These are phyloP conservation scores for Lodderomyces jiufengensis DNA, from an alignment of 1,139 yeast genomes.

Conservation along the genomic window DNA sequence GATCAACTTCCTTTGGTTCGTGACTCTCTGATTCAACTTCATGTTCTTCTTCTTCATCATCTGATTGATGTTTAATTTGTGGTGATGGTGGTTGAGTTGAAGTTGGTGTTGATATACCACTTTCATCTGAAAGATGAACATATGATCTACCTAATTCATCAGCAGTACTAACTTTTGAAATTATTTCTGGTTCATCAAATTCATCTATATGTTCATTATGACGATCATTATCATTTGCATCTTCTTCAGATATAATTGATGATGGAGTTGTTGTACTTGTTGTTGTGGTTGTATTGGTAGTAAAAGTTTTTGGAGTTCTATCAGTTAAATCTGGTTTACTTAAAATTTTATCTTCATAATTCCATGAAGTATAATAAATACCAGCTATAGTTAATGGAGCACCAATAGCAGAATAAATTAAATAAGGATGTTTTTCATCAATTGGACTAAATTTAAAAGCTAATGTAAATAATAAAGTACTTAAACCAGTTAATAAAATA, in stretches of 20 bases:
- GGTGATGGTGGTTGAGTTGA: constrained; percentile 17
- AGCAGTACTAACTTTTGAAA: constrained; percentile 14
- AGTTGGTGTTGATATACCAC: constrained; percentile 16
- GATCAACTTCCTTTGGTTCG: constrained; percentile 15
- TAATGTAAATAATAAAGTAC: constrained; percentile 37
- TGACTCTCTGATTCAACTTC: constrained; percentile 24
- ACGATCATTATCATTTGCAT: not conserved
- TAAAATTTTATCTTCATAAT: constrained; percentile 17
- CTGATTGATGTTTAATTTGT: constrained; percentile 9
- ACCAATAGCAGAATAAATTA: constrained; percentile 52
- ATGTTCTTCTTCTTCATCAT: constrained; percentile 14
- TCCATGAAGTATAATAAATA: constrained; percentile 20
- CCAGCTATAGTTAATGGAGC: constrained; percentile 35
- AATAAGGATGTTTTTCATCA: constrained; percentile 52
- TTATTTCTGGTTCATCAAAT: constrained; percentile 13
- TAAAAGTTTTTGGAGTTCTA: constrained; percentile 1
- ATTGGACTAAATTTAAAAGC: constrained; percentile 42
- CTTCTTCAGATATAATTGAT: constrained; percentile 2
- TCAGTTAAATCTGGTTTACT: constrained; percentile 13
- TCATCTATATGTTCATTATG: constrained; percentile 6
- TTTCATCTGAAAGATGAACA: constrained; percentile 49
- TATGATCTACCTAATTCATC: constrained; percentile 47
- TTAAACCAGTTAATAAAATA: constrained; percentile 32
- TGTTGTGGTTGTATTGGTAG: not conserved
- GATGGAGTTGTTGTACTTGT: constrained; percentile 1